phyloP scores from a whole-genome alignment of 129 eudicot genomes.

The Logfia minima region DNA sequence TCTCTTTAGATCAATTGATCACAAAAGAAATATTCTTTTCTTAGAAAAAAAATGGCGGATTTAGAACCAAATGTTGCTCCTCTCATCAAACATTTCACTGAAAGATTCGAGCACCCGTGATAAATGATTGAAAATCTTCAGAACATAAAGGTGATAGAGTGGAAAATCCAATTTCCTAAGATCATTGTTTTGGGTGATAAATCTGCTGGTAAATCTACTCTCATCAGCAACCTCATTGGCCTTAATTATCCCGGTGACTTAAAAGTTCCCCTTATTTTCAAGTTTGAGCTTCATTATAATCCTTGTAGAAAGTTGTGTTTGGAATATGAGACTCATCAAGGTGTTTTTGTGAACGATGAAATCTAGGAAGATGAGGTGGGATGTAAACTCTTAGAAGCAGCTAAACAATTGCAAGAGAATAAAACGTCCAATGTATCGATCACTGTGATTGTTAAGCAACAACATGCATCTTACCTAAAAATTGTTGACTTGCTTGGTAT shows the following conservation, averaged over 20 bases:
- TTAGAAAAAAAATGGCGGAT: not conserved
- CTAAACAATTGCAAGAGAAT: not conserved
- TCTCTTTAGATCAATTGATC: no score
- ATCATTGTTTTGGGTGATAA: slow-evolving; percentile 6
- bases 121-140: not conserved
- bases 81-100: not conserved
- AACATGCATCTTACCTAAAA: not conserved
- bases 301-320: not conserved
- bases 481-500: not conserved
- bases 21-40: no score
- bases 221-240: slow-evolving; percentile 2
- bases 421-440: not conserved
- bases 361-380: not conserved
- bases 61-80: not conserved
- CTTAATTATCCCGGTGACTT: not conserved
- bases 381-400: not conserved
- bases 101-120: not conserved
- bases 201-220: not conserved
- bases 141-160: not conserved
- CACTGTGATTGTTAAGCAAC: not conserved
- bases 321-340: not conserved
- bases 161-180: not conserved
- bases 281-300: not conserved
- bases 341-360: not conserved
- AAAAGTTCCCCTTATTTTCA: not conserved